Percentiles rank a stretch among this genome's conserved stretches.
phyloP scores from a whole-genome alignment of 495 filamentous ascomycete species.

The Talaromyces stipitatus region DNA sequence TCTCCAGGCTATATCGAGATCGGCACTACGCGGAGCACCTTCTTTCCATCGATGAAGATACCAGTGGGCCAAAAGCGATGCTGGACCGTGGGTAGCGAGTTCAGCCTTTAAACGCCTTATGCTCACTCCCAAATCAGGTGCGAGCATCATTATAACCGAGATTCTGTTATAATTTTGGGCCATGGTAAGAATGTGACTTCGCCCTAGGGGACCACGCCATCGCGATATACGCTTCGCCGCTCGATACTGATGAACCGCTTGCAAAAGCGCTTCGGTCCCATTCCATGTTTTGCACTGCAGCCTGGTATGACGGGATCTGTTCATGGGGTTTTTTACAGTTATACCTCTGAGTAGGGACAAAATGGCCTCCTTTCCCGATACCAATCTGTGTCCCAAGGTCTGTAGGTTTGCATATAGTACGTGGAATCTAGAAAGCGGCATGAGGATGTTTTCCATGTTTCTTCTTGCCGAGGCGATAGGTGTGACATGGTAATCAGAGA shows the following conservation, averaged over 20 bases:
- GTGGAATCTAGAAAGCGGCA: neutral
- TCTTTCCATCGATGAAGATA: constrained; percentile 1
- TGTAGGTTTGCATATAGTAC: neutral
- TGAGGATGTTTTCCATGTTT: neutral
- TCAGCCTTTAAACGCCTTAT: neutral
- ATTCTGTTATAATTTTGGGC: neutral
- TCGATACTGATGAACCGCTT: neutral
- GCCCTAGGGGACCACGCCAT: neutral
- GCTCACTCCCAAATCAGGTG: neutral
- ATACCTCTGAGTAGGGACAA: neutral
- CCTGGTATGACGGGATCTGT: neutral
- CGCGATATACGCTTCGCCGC: neutral
- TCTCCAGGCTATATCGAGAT: constrained; percentile 17
- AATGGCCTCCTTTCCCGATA: neutral
- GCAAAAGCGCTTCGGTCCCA: neutral
- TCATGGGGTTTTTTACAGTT: neutral
- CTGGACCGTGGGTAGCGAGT: neutral
- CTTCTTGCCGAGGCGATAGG: neutral
- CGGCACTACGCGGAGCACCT: constrained; percentile 3
- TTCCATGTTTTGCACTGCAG: neutral
- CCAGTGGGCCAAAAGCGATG: neutral
- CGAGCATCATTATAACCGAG: neutral
- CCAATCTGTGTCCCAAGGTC: neutral
- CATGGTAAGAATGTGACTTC: neutral
- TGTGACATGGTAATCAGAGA: neutral